Base-by-base conservation (phyloP, 2,329 filamentous ascomycete species). In the Drechslerella stenobrocha region DNA sequence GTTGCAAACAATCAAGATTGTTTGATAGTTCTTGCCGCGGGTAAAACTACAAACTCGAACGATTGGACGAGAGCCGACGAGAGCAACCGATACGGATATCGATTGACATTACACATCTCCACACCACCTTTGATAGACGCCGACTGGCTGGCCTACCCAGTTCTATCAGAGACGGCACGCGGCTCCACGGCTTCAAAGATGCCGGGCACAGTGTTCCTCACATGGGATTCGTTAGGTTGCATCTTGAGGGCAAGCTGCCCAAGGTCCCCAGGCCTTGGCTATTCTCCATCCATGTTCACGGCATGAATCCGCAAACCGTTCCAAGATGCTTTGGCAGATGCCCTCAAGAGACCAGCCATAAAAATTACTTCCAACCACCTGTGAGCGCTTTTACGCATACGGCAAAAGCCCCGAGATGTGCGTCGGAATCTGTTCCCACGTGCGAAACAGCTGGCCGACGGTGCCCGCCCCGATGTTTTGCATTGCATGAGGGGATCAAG, bases 241-340 rank as follows among this genome's bases (percentile, higher is more conserved):
- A 42, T 42, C 15, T 20, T 18, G 15, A 42, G 37, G 22, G 37
- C 22, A 18, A 42, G 37, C 8, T 22, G 48, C 20, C 59, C 59
- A 37, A 35, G 52, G 35, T 23, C 15, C 6, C 32, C 42, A 48
- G 18, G 20, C 28, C 22, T 53, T 22, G 46, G 40, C 45, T 24
- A 30, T 22, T 60, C 60, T 51, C 3, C 6, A 42, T 56, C 45
- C 63, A 67, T 22, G 34, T 24, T 9, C 15, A 30, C 42, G 50
- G 63, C 50, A 28, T 51, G 63, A 51, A 58, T 11, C 42, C 35
- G 15, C 18, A 47, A 37, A 18, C 22, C 15, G 30, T 11, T 35
- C 45, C 20, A 13, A 57, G 26, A 51, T 48, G 22, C 35, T 56
- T 8, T 20, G 13, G 15, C 15, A 42, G 4, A 20, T 20, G 37